phyloP scores from a whole-genome alignment of 2,329 filamentous ascomycete species.

The Monosporascus sp. region DNA sequence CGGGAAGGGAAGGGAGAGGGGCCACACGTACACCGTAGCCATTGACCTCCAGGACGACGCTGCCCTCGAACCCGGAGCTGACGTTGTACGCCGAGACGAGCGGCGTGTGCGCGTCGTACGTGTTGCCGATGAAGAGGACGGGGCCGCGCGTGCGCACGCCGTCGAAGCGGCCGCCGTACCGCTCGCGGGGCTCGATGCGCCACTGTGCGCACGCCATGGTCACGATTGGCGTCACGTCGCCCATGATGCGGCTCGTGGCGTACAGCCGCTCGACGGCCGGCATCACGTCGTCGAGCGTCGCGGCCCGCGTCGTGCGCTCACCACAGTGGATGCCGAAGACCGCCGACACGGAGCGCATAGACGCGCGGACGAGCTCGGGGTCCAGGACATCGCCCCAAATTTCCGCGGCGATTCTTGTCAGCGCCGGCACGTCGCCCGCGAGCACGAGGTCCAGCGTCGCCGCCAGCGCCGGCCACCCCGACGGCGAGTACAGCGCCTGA shows the following conservation, averaged over 20 bases:
- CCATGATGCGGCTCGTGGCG: conserved; percentile 12
- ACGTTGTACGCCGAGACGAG: conserved; percentile 22
- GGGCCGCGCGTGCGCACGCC: conserved; percentile 20
- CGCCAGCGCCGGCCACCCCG: conserved; percentile 11
- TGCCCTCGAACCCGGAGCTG: conserved; percentile 20
- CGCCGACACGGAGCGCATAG: not conserved
- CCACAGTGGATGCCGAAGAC: conserved; percentile 13
- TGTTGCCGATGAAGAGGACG: conserved; percentile 23
- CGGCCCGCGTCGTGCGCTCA: conserved; percentile 4
- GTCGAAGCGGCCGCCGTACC: conserved; percentile 13
- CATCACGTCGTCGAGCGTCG: conserved; percentile 1
- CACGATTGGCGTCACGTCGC: conserved; percentile 8
- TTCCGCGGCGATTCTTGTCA: not conserved
- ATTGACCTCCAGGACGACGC: conserved; percentile 21
- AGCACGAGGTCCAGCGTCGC: conserved; percentile 8
- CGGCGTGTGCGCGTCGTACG: conserved; percentile 25
- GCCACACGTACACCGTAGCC: conserved; percentile 14
- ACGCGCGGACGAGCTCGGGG: not conserved
- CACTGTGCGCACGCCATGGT: conserved; percentile 22
- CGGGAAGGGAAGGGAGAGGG: not conserved
- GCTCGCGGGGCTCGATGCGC: conserved; percentile 20
- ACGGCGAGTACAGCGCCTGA: conserved; percentile 15
- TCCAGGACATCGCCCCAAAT: not conserved
- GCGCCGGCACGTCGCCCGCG: conserved; percentile 1
- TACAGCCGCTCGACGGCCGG: conserved; percentile 6